Percentiles rank a stretch among this genome's conserved stretches.
Conservation (phyloP, 768 basidiomycete genomes). For the Harrya chromipes region DNA sequence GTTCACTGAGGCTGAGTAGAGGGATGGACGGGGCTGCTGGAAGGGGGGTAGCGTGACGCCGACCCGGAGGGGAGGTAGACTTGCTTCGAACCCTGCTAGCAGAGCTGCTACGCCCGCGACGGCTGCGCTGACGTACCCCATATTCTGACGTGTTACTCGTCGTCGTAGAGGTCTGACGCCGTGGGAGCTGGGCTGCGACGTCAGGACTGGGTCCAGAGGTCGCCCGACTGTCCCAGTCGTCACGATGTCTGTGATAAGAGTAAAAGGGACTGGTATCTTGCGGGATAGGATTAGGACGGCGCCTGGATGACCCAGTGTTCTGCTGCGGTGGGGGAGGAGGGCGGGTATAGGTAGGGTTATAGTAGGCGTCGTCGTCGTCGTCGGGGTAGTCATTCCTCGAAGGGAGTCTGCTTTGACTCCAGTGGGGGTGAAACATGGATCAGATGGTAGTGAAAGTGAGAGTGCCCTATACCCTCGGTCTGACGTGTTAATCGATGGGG, state of each 20-base stretch:
- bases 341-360: slow-evolving; percentile 10
- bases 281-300: slow-evolving; percentile 10
- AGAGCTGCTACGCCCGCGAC: slow-evolving; percentile 19
- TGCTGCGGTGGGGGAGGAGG: slow-evolving; percentile 7
- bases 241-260: slow-evolving; percentile 20
- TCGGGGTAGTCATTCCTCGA: slow-evolving; percentile 12
- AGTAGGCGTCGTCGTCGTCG: slow-evolving; percentile 15
- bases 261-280: slow-evolving; percentile 10
- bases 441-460: neutral
- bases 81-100: slow-evolving; percentile 15
- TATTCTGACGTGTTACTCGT: slow-evolving; percentile 20
- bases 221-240: slow-evolving; percentile 20
- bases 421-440: slow-evolving; percentile 6
- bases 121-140: slow-evolving; percentile 11
- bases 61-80: slow-evolving; percentile 14
- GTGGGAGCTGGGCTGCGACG: slow-evolving; percentile 5
- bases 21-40: slow-evolving; percentile 13
- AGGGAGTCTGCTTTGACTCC: neutral
- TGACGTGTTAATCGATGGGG: slow-evolving; percentile 5
- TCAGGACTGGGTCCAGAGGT: slow-evolving; percentile 13
- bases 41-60: slow-evolving; percentile 16
- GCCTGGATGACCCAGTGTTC: slow-evolving; percentile 6
- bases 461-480: slow-evolving; percentile 1
- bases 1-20: slow-evolving; percentile 21
- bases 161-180: slow-evolving; percentile 20